These are phyloP conservation scores for Rachicladosporium sp. DNA, from an alignment of 2,329 filamentous ascomycete species.

Conservation along the genomic window DNA sequence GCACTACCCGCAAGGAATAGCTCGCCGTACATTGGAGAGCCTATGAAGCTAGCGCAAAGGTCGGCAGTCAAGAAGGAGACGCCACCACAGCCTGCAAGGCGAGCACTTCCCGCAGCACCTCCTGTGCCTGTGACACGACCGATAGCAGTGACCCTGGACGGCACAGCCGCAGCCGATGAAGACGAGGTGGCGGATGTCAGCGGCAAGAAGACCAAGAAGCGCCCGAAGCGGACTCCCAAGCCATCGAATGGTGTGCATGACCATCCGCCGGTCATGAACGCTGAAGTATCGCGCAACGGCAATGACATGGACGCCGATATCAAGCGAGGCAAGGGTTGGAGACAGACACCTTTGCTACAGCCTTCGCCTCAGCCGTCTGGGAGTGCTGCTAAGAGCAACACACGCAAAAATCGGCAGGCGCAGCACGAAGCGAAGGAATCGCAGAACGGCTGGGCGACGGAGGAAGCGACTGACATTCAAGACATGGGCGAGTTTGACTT, in stretches of 20 bases:
- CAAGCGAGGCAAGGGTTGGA: conserved; percentile 51
- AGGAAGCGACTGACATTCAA: conserved; percentile 88
- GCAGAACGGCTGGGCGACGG: conserved; percentile 84
- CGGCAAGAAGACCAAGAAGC: neutral
- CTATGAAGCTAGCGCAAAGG: conserved; percentile 3
- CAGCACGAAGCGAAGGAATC: conserved; percentile 37
- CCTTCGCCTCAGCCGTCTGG: conserved; percentile 38
- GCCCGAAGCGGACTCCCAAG: neutral
- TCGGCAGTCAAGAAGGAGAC: neutral
- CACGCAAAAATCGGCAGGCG: conserved; percentile 31
- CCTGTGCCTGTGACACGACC: no score
- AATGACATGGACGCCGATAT: conserved; percentile 26
- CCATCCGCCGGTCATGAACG: conserved; percentile 21
- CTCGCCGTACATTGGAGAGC: conserved; percentile 26
- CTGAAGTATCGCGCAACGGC: conserved; percentile 24
- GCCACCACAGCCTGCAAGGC: neutral
- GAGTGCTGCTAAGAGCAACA: conserved; percentile 13
- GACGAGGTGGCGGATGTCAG: no score
- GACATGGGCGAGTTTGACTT: conserved; percentile 95
- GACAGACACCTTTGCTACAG: conserved; percentile 56
- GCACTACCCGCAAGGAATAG: conserved; percentile 22
- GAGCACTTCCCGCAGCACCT: neutral
- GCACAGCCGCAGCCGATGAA: no score
- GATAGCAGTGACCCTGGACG: no score
- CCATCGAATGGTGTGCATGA: conserved; percentile 6